Evolutionary conservation across 768 basidiomycete species (phyloP).

Genomic region (Rickenella mellea): DNA sequence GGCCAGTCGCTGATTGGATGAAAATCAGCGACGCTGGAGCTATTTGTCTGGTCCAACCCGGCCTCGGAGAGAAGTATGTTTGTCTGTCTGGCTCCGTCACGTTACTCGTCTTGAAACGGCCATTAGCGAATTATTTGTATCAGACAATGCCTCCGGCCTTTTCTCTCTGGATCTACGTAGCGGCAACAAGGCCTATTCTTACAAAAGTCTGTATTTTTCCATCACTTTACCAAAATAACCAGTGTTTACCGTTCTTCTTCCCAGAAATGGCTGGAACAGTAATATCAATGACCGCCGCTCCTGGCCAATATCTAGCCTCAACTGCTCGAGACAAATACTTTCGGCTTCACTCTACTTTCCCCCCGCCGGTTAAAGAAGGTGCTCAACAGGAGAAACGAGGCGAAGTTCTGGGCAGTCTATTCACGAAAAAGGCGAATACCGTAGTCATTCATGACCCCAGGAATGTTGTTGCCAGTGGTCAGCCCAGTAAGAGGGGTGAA

Average conservation of each 20-base stretch:
- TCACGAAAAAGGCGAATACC: constrained; percentile 53
- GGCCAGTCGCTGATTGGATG: constrained; percentile 63
- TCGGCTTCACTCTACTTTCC: constrained; percentile 54
- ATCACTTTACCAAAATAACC: not conserved
- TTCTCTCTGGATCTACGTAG: constrained; percentile 62
- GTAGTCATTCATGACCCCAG: constrained; percentile 62
- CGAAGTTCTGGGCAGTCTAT: constrained; percentile 51
- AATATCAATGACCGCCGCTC: constrained; percentile 49
- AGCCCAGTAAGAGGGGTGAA: no score
- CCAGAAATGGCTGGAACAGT: constrained; percentile 66
- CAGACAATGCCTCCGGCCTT: constrained; percentile 56
- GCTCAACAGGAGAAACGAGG: constrained; percentile 49
- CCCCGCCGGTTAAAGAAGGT: constrained; percentile 39
- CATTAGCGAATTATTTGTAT: constrained; percentile 56
- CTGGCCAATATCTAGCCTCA: constrained; percentile 42
- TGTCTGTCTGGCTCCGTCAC: not conserved
- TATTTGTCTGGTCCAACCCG: constrained; percentile 47
- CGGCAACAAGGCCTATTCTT: constrained; percentile 53
- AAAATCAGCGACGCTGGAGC: constrained; percentile 52
- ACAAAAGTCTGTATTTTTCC: constrained; percentile 40
- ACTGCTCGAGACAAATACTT: constrained; percentile 60
- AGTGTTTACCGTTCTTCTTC: not conserved
- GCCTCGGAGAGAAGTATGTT: constrained; percentile 55
- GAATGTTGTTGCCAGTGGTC: no score
- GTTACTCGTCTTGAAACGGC: not conserved